A percentile compares a stretch with the other conserved stretches of the same genome.
phyloP scores from a whole-genome alignment of 2,329 filamentous ascomycete species.

The Celoporthe dispersa region DNA sequence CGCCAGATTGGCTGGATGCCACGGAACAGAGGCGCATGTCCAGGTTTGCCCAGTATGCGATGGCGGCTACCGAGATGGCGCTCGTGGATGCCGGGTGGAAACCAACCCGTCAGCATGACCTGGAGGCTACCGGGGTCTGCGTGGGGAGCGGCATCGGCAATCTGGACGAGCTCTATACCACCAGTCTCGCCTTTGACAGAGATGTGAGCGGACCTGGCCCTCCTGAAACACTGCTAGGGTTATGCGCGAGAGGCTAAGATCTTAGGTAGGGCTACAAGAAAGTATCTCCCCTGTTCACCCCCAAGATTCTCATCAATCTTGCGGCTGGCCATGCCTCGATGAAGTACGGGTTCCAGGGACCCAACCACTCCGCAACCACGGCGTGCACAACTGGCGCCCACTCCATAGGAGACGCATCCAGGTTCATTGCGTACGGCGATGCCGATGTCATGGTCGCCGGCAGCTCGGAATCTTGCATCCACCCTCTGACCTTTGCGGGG shows the following conservation, averaged over 20 bases:
- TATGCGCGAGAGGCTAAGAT: slow-evolving; percentile 27
- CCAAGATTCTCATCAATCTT: slow-evolving; percentile 90
- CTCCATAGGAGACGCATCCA: slow-evolving; percentile 90
- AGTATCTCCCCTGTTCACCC: slow-evolving; percentile 91
- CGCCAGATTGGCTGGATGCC: slow-evolving; percentile 57
- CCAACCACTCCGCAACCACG: slow-evolving; percentile 90
- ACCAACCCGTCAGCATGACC: slow-evolving; percentile 61
- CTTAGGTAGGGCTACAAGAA: slow-evolving; percentile 79
- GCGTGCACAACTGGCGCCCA: slow-evolving; percentile 97
- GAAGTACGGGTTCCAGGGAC: slow-evolving; percentile 85
- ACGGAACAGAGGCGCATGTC: slow-evolving; percentile 78
- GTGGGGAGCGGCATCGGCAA: slow-evolving; percentile 96
- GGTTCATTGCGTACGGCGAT: slow-evolving; percentile 89
- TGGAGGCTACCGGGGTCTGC: slow-evolving; percentile 84
- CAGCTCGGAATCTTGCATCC: slow-evolving; percentile 92
- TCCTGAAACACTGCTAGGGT: slow-evolving; percentile 10
- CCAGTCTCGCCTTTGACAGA: slow-evolving; percentile 74
- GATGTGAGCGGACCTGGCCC: slow-evolving; percentile 61
- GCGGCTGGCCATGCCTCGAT: slow-evolving; percentile 95
- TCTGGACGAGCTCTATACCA: slow-evolving; percentile 86
- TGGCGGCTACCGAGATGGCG: slow-evolving; percentile 86
- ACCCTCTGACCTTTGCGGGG: slow-evolving; percentile 89
- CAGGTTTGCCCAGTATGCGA: slow-evolving; percentile 88
- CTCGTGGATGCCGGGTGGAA: slow-evolving; percentile 81
- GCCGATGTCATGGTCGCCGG: slow-evolving; percentile 97